Conservation (phyloP, 2,329 filamentous ascomycete genomes). For the Aspergillus aculeatinus region DNA sequence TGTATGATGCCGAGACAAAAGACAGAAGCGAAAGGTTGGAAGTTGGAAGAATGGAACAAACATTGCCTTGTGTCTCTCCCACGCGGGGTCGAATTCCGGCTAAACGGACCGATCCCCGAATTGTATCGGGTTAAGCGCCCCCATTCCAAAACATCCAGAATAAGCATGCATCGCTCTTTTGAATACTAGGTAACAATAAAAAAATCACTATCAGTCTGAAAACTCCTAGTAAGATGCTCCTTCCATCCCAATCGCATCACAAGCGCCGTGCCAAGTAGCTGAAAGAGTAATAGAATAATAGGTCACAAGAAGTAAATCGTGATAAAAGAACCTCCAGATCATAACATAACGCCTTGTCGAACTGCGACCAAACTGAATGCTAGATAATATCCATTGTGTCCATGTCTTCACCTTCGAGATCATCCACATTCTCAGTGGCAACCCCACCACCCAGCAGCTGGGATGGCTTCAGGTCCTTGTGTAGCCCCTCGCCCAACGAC, state of each 20-base stretch:
- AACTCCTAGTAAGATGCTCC: not conserved
- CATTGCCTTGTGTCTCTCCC: not conserved
- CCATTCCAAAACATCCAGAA: not conserved
- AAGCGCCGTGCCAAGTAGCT: constrained; percentile 2
- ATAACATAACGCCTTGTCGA: not conserved
- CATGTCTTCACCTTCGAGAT: constrained; percentile 48
- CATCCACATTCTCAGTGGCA: constrained; percentile 37
- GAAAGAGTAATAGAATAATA: not conserved
- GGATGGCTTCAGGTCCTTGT: constrained; percentile 31
- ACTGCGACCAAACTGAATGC: not conserved
- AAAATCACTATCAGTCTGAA: not conserved
- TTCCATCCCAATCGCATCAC: not conserved
- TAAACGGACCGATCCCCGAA: constrained; percentile 18
- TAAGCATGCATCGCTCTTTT: not conserved
- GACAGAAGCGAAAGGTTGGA: not conserved
- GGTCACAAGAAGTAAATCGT: constrained; percentile 4
- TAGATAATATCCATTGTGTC: constrained; percentile 47
- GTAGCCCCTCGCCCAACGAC: constrained; percentile 50
- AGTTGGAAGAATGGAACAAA: not conserved
- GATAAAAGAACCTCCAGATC: not conserved
- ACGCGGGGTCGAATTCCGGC: constrained; percentile 3
- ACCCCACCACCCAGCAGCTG: constrained; percentile 28
- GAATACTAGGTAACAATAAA: not conserved
- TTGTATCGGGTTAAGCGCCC: not conserved
- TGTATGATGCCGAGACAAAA: not conserved